phyloP scores from a whole-genome alignment of 495 filamentous ascomycete genomes.

The Annulohypoxylon nitens region DNA sequence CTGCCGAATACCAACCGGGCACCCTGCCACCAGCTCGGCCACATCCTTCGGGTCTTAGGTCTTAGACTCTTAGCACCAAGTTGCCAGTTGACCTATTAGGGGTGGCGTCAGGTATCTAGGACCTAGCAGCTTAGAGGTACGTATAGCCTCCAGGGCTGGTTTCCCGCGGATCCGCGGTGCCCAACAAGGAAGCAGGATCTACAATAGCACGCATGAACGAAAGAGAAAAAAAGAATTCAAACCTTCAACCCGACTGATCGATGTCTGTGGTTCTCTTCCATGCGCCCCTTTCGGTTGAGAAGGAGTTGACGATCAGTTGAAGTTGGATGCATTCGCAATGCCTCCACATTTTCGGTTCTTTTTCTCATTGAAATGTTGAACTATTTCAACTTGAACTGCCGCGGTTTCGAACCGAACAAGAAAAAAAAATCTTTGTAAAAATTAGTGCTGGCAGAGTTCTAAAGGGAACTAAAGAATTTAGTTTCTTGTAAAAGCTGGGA shows the following conservation, averaged over 20 bases:
- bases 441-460: neutral
- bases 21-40: constrained; percentile 1
- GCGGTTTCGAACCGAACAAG: neutral
- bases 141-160: neutral
- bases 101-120: neutral
- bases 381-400: neutral
- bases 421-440: neutral
- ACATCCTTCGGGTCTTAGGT: constrained; percentile 13
- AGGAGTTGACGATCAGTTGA: neutral
- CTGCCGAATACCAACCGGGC: too few species aligned
- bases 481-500: neutral
- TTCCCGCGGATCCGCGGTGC: neutral
- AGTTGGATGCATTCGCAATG: constrained; percentile 1
- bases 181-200: constrained; percentile 28
- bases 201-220: constrained; percentile 7
- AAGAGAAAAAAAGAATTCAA: constrained; percentile 3
- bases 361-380: neutral
- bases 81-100: too few species aligned
- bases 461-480: constrained; percentile 3
- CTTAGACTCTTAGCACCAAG: neutral
- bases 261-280: constrained; percentile 1
- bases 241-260: neutral
- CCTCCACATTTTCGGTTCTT: neutral
- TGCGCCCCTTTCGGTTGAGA: neutral
- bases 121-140: neutral